Evolutionary conservation across 345 rosid species (phyloP).

Genomic region (Populus simonii): DNA sequence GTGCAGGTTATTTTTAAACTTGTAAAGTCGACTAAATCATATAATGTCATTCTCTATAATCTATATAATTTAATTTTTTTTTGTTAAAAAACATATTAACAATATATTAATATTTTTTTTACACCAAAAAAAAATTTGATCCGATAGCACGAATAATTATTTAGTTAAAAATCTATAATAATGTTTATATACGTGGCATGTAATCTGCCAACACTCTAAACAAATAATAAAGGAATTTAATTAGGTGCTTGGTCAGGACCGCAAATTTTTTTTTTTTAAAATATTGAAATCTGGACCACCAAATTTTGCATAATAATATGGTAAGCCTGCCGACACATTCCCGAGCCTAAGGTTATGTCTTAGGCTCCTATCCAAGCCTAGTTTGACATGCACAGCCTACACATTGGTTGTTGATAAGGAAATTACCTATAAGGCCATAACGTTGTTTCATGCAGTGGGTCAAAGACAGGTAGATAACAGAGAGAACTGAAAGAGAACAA

Average conservation of each 20-base stretch:
- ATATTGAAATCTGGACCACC: slow-evolving; percentile 7
- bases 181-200: background rate
- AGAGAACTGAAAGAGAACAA: background rate
- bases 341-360: slow-evolving; percentile 10
- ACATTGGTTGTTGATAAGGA: slow-evolving; percentile 7
- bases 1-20: no score
- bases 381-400: background rate
- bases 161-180: background rate
- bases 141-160: no score
- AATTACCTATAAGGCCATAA: background rate
- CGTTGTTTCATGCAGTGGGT: slow-evolving; percentile 1
- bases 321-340: slow-evolving; percentile 19
- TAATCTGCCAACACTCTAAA: slow-evolving; percentile 1
- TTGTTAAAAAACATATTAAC: no score
- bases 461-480: background rate
- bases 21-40: no score
- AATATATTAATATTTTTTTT: no score
- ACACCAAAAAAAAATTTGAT: no score
- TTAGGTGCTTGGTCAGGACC: slow-evolving; percentile 21
- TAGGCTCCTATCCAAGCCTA: slow-evolving; percentile 7
- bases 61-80: no score
- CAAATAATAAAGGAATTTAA: background rate
- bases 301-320: background rate
- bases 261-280: background rate
- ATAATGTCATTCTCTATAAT: no score